Base-by-base conservation (phyloP, 1,139 yeast genomes). In the Zygoascus meyerae region DNA sequence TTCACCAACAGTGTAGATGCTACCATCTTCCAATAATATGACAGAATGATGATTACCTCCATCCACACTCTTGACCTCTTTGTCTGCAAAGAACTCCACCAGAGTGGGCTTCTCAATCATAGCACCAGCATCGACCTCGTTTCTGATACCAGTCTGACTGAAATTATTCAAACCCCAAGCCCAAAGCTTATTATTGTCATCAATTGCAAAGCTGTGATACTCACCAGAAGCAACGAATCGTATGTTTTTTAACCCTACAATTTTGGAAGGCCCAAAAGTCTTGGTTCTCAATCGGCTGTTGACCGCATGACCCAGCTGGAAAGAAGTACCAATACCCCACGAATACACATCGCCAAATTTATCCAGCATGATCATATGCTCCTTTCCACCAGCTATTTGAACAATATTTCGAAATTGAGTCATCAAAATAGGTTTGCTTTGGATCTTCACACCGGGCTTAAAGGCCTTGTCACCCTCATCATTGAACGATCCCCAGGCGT, bases 401-500 rank as follows among this genome's bases (percentile, higher is more conserved):
- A 84, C 89, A 47, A 87, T 79, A 46, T 85, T 78, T 52, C 75
- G 77, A 46, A 86, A 73, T 48, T 75, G 78, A 1, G 73, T 71
- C 36, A 92, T 75, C 56, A 77, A 79, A 55, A 72, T 67, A 3
- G 98, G 98, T 1, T 71, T 72, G 38, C 59, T 71, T 67, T 92
- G 97, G 42, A 81, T 67, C 52, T 73, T 68, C 38, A 80, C 76
- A 48, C 79, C 77, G 54, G 81, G 79, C 53, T 79, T 78, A 66
- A 86, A 92, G 2, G 96, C 96, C 52, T 90, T 74, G 44, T 83
- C 72, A 46, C 98, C 98, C 66, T 92, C 98, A 56, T 89, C 70
- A 85, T 84, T 66, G 71, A 92, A 92, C 30, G 96, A 86, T 35
- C 99, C 99, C 97, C 98, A 92, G 0, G 97, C 95, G 67, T 84